phyloP scores from a whole-genome alignment of 768 basidiomycete species.

The Boletus pseudo-olivaceus region DNA sequence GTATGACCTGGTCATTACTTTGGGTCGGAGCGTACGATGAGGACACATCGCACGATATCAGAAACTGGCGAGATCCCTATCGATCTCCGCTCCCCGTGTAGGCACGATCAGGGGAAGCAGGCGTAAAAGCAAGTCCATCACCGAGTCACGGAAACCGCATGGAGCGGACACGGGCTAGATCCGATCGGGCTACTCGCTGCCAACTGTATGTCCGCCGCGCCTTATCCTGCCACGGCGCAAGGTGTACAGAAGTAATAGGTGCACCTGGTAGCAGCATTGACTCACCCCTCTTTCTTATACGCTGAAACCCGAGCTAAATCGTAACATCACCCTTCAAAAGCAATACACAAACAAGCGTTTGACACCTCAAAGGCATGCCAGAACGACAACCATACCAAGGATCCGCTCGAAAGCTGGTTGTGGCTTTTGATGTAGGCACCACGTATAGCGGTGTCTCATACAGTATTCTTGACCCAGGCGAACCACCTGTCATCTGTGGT shows the following conservation, averaged over 20 bases:
- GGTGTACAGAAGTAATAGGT: not conserved
- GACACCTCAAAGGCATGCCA: conserved; percentile 16
- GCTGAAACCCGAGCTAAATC: not conserved
- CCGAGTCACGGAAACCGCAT: conserved; percentile 5
- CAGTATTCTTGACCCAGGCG: conserved; percentile 30
- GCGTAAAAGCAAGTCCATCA: not conserved
- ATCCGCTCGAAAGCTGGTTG: conserved; percentile 38
- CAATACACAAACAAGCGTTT: not conserved
- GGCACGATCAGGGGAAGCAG: not conserved
- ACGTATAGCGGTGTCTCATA: conserved; percentile 51
- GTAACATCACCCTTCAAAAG: not conserved
- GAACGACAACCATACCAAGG: conserved; percentile 40
- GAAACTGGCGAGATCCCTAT: not conserved
- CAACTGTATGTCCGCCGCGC: conserved; percentile 11
- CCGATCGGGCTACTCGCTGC: conserved; percentile 5
- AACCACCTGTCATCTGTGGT: conserved; percentile 20
- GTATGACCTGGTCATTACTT: not conserved
- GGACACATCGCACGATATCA: not conserved
- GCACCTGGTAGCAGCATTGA: not conserved
- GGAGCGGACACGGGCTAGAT: conserved; percentile 5
- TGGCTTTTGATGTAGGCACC: conserved; percentile 53
- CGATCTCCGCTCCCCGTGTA: not conserved
- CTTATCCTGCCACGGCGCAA: conserved; percentile 10
- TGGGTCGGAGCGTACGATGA: not conserved
- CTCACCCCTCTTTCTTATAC: not conserved